Conservation (phyloP, 768 basidiomycete species). For the Pleurotus cornucopiae region DNA sequence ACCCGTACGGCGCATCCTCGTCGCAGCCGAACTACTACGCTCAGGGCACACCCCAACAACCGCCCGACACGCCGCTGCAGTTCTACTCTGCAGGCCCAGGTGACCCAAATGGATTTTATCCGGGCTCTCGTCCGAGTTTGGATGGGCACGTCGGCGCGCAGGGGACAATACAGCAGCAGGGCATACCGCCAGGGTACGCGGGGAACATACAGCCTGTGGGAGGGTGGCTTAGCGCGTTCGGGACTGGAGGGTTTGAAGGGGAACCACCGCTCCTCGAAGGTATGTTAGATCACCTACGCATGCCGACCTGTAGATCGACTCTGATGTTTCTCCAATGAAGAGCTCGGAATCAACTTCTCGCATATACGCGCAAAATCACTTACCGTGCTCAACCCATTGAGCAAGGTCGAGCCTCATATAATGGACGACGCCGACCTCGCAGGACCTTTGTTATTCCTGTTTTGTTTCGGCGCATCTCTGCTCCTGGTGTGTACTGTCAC, state of each 20-base stretch:
- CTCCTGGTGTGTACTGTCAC: constrained; percentile 66
- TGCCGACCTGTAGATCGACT: too few species aligned
- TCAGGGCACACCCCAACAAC: constrained; percentile 40
- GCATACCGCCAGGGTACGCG: constrained; percentile 47
- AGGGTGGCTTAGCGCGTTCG: constrained; percentile 95
- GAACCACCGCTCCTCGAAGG: constrained; percentile 96
- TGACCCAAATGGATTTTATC: constrained; percentile 59
- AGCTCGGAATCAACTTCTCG: constrained; percentile 95
- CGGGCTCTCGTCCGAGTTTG: constrained; percentile 69
- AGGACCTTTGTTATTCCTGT: constrained; percentile 91
- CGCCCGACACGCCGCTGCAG: constrained; percentile 55
- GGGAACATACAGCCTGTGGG: constrained; percentile 73
- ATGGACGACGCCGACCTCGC: constrained; percentile 99
- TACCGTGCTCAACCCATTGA: constrained; percentile 92
- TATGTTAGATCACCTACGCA: constrained; percentile 20
- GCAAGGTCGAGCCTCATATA: constrained; percentile 79
- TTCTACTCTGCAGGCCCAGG: constrained; percentile 50
- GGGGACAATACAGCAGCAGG: constrained; percentile 40
- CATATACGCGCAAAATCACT: constrained; percentile 93
- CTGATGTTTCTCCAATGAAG: constrained; percentile 33
- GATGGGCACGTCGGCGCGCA: constrained; percentile 65
- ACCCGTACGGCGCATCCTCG: constrained; percentile 57
- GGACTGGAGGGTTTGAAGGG: constrained; percentile 91
- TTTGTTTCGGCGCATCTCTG: constrained; percentile 90
- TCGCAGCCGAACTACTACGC: constrained; percentile 59